These are phyloP conservation scores for Coniochaeta prunicola DNA, from an alignment of 2,329 filamentous ascomycete genomes.

Conservation along the genomic window DNA sequence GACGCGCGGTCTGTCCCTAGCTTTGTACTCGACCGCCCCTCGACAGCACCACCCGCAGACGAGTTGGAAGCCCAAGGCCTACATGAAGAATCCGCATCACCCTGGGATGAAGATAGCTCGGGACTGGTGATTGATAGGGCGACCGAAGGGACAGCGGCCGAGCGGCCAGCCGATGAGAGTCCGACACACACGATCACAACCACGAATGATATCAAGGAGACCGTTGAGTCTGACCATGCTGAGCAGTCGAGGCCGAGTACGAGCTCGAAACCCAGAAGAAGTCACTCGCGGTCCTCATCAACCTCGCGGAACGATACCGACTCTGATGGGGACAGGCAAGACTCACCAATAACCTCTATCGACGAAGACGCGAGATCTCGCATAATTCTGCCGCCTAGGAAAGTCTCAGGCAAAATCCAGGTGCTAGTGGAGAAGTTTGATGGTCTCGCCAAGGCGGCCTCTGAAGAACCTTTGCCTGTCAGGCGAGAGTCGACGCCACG, in stretches of 20 bases:
- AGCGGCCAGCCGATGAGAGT: background rate
- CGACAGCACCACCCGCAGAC: background rate
- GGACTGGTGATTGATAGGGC: background rate
- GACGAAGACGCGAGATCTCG: conserved; percentile 29
- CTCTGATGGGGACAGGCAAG: conserved; percentile 22
- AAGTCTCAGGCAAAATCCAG: conserved; percentile 37
- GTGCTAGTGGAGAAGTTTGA: conserved; percentile 45
- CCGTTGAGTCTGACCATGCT: background rate
- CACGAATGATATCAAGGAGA: background rate
- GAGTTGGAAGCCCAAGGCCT: background rate
- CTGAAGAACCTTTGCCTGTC: conserved; percentile 16
- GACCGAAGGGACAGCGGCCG: background rate
- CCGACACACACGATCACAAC: background rate
- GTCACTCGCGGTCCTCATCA: conserved; percentile 12
- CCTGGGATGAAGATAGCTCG: background rate
- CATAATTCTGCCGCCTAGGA: conserved; percentile 15
- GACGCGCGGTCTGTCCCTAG: conserved; percentile 13
- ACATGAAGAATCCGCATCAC: background rate
- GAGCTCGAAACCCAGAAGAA: background rate
- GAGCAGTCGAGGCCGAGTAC: background rate
- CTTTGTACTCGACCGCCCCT: conserved; percentile 10
- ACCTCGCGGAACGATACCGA: conserved; percentile 21
- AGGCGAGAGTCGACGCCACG: conserved; percentile 6
- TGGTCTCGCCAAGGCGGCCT: conserved; percentile 26
- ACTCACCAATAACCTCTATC: conserved; percentile 37